These are phyloP conservation scores for Pseudocercospora cruenta DNA, from an alignment of 2,329 filamentous ascomycete species.

Conservation along the genomic window DNA sequence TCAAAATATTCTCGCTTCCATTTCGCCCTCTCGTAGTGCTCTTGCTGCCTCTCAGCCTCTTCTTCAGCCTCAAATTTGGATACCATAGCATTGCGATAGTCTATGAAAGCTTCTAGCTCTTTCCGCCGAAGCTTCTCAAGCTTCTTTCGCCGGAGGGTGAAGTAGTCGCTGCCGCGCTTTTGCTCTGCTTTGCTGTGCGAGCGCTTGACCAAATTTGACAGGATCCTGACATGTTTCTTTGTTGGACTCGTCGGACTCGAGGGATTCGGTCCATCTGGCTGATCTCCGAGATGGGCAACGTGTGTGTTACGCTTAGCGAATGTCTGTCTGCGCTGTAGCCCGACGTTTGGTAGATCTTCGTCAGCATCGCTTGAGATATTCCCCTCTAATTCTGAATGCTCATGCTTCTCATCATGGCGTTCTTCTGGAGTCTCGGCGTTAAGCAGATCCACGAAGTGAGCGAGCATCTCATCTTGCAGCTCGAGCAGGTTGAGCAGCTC, in stretches of 20 bases:
- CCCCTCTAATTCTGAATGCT: conserved; percentile 30
- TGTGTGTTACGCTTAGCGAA: conserved; percentile 25
- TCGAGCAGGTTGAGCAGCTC: conserved; percentile 38
- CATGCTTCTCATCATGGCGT: conserved; percentile 17
- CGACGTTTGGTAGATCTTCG: conserved; percentile 37
- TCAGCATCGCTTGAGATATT: conserved; percentile 40
- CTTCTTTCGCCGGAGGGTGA: conserved; percentile 35
- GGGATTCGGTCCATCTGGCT: conserved; percentile 12
- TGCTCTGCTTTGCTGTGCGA: conserved; percentile 17
- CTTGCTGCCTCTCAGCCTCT: conserved; percentile 32
- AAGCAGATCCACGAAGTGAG: conserved; percentile 32
- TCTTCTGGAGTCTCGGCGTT: conserved; percentile 20
- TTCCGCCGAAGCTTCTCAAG: conserved; percentile 36
- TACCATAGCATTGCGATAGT: conserved; percentile 38
- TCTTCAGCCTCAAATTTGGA: conserved; percentile 38
- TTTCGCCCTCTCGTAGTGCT: conserved; percentile 36
- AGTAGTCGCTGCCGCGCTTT: conserved; percentile 31
- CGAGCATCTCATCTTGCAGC: conserved; percentile 33
- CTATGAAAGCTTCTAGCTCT: conserved; percentile 36
- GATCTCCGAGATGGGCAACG: conserved; percentile 21
- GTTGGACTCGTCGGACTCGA: conserved; percentile 25
- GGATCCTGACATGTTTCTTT: conserved; percentile 21
- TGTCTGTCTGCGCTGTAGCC: conserved; percentile 30
- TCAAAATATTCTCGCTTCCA: conserved; percentile 41
- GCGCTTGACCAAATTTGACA: conserved; percentile 17